These are phyloP conservation scores for Maudiozyma saulgeensis DNA, from an alignment of 805 yeast species.

Conservation along the genomic window DNA sequence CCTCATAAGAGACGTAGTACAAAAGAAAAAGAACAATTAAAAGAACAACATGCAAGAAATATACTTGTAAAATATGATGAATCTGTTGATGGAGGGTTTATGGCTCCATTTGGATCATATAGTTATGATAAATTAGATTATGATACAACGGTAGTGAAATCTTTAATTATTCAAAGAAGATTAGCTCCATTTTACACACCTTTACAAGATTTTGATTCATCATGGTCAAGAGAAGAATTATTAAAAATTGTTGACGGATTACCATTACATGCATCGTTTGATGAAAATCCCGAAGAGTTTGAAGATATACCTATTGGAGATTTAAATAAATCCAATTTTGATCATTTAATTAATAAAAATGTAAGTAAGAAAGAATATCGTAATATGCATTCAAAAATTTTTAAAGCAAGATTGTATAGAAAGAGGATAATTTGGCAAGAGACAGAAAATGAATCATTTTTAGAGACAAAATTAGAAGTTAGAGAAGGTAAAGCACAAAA, in stretches of 20 bases:
- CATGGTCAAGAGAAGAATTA: conserved; percentile 66
- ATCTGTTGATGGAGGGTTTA: conserved; percentile 85
- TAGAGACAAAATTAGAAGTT: conserved; percentile 37
- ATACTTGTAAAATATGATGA: conserved; percentile 55
- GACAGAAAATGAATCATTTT: conserved; percentile 53
- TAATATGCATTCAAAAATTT: conserved; percentile 23
- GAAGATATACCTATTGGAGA: conserved; percentile 28
- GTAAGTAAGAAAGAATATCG: conserved; percentile 26
- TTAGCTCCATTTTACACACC: conserved; percentile 90
- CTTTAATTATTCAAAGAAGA: conserved; percentile 55
- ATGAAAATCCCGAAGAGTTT: conserved; percentile 30
- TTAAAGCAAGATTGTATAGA: conserved; percentile 27
- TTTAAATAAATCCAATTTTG: conserved; percentile 18
- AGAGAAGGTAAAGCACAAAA: conserved; percentile 35
- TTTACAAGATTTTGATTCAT: conserved; percentile 62
- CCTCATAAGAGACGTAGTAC: conserved; percentile 31
- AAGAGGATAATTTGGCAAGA: conserved; percentile 41
- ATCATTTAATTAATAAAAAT: conserved; percentile 22
- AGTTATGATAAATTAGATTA: conserved; percentile 63
- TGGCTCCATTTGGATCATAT: conserved; percentile 89
- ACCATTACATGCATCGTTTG: conserved; percentile 46
- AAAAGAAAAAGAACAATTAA: conserved; percentile 45
- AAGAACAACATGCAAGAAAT: conserved; percentile 46
- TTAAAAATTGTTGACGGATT: conserved; percentile 40
- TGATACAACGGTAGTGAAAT: conserved; percentile 62